Evolutionary conservation across 257 asterid species (phyloP), one percentile per base, ranked within the genome.

Genomic region (Nicotiana tomentosiformis): DNA sequence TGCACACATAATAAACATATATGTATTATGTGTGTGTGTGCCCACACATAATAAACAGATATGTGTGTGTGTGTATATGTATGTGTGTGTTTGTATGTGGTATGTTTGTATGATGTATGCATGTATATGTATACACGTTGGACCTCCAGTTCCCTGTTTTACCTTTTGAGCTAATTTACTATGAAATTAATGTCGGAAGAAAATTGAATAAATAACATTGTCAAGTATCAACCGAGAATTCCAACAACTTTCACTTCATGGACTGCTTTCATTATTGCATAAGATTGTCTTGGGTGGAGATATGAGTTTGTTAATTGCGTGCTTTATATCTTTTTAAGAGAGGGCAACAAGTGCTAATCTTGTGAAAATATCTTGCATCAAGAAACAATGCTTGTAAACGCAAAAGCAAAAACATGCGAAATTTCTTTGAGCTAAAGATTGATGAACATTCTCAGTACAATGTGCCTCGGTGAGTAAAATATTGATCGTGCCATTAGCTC

Each of bases 81-180:
- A 53, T 55, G 60, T 58, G 9, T 58, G 3, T 58, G 1, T 58
- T 2, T 58, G 29, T 18, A 20, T 18, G 65, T 18, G 65, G 4
- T 18, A 18, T 58, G 65, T 58, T 5, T 58, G 7, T 18, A 58
- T 7, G 10, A 58, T 58, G 11, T 61, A 60, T n/a, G 66, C 7
- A 2, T 60, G 10, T 61, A 23, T 10, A 4, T 23, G 23, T 29
- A 65, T 26, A 68, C 0, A 69, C 18, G 46, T 1, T 18, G 58
- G 57, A 70, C 58, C 58, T 70, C 78, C 78, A 70, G 58, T 70
- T 69, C 12, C 57, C 77, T 69, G 77, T 39, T 70, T 70, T 70
- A 39, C 20, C 60, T 43, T 20, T 5, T 70, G 53, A 43, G 37
- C n/a, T 39, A 70, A 70, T 70, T 20, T 43, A 43, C 78, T n/a